phyloP scores from a whole-genome alignment of 2,329 filamentous ascomycete genomes.

The Aspergillus novofumigatus region DNA sequence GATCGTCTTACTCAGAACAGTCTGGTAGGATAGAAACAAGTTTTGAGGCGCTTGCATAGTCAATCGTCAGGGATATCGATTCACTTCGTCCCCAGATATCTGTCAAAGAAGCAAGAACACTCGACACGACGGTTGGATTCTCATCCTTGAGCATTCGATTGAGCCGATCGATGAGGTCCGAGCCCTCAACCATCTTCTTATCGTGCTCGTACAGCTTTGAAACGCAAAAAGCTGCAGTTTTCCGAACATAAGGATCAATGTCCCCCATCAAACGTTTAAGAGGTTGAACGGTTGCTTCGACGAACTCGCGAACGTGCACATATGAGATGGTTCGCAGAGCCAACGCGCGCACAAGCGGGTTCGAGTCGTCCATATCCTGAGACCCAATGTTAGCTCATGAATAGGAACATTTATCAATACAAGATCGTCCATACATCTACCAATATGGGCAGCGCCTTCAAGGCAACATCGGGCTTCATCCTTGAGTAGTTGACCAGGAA shows the following conservation, averaged over 20 bases:
- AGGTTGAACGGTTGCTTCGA: conserved; percentile 81
- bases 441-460: conserved; percentile 86
- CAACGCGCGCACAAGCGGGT: conserved; percentile 86
- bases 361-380: conserved; percentile 88
- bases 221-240: conserved; percentile 93
- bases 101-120: conserved; percentile 83
- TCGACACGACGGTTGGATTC: conserved; percentile 95
- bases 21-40: conserved; percentile 95
- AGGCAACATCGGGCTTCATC: conserved; percentile 86
- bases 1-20: conserved; percentile 77
- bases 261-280: conserved; percentile 81
- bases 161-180: conserved; percentile 85
- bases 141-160: conserved; percentile 90
- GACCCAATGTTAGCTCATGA: conserved; percentile 7
- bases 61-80: conserved; percentile 95
- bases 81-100: conserved; percentile 99
- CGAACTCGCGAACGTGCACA: conserved; percentile 92
- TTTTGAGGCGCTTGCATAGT: conserved; percentile 95
- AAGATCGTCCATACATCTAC: conserved; percentile 58
- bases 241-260: conserved; percentile 90
- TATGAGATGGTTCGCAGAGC: conserved; percentile 95
- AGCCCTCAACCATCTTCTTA: conserved; percentile 79
- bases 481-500: conserved; percentile 96
- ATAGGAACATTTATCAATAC: background rate
- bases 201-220: conserved; percentile 98